Evolutionary conservation across 345 rosid species (phyloP), one percentile per base, ranked within the genome.

Genomic region (Brassica napus): DNA sequence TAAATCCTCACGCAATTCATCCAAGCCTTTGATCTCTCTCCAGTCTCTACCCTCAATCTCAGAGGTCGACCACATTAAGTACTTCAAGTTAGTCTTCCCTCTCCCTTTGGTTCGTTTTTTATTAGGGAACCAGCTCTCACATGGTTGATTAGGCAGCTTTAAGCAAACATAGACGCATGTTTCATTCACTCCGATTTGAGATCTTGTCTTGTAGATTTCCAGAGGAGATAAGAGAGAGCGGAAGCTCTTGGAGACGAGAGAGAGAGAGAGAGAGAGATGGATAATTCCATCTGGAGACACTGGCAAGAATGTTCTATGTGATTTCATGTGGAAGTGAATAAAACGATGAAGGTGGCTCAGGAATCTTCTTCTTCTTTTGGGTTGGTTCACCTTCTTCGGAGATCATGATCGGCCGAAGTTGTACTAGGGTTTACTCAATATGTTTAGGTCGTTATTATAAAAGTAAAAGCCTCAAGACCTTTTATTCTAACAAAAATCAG

Each of bases 231-330:
- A 39, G 67, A 86, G 74, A 18, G 89, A 76, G n/a, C 52, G 86
- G 72, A 91, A 80, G 14, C 86, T 54, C 49, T 81, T 89, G 28
- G 92, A 91, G 81, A 93, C 91, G 1, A 82, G 18, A 16, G 18
- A 93, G 96, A 2, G 31, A 34, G 91, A 90, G 1, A 82, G 18
- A 16, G 18, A 93, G 96, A 2, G 31, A 34, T 8, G 92, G 93
- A 76, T 85, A 85, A 64, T 81, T 69, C 54, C 81, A 82, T 35
- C 87, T 81, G 1, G 94, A 93, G 52, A 87, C 24, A 24, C 90
- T 88, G 1, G 94, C 89, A 10, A 93, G 76, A 62, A 83, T 73
- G 75, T 83, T 85, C 32, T 57, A 28, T 21, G 28, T 2, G 9
- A 57, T 18, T 57, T 57, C 58, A 12, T 12, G n/a, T 44, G 54